Conservation (phyloP, 2,329 filamentous ascomycete genomes). For the Fusarium nisikadoi region DNA sequence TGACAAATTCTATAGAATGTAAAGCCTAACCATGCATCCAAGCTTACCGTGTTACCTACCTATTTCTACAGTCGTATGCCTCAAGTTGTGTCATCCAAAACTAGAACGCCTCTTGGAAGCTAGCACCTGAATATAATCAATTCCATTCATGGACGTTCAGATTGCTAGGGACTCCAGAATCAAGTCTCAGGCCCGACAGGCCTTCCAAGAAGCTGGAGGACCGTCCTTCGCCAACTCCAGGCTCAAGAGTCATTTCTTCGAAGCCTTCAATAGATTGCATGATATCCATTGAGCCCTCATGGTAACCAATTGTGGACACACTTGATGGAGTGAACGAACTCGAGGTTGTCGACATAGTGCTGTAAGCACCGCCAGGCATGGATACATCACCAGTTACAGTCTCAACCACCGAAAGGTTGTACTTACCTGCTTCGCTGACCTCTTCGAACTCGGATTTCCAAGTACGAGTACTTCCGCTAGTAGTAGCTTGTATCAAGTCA, state of each 20-base stretch:
- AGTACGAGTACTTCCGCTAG: no score
- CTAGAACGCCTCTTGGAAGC: background rate
- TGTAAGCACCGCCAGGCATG: background rate
- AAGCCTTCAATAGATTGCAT: background rate
- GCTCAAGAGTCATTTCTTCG: no score
- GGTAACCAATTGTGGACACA: rapidly evolving
- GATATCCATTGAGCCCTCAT: background rate
- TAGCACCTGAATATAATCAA: rapidly evolving
- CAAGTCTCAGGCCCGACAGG: no score
- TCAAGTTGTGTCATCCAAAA: background rate
- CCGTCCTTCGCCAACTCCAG: background rate
- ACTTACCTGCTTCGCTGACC: background rate
- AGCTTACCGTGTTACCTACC: background rate
- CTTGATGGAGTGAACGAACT: background rate
- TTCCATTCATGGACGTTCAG: rapidly evolving
- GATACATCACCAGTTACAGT: background rate
- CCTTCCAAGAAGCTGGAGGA: background rate
- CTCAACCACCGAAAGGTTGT: background rate
- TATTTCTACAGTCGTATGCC: background rate
- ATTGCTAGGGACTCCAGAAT: rapidly evolving
- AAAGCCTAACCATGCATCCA: background rate
- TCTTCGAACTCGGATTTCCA: background rate
- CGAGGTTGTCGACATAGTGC: background rate
- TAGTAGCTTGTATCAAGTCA: rapidly evolving
- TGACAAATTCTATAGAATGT: background rate